Evolutionary conservation across 108 stramenopile genomes (phyloP), one percentile per base, ranked within the genome.

Genomic region (Seminavis robusta): DNA sequence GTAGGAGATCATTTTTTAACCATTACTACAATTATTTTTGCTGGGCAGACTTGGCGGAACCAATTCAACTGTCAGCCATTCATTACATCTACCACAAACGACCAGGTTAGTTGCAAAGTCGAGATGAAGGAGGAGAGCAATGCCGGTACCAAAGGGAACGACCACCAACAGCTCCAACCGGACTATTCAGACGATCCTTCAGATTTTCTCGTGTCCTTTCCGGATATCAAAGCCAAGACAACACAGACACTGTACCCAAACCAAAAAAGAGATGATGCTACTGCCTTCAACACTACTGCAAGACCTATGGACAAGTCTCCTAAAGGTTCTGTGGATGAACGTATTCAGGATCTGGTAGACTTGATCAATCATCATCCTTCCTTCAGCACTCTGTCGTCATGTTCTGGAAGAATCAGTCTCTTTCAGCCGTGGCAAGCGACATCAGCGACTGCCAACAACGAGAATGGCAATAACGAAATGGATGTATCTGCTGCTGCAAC

Each of bases 301-400:
- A 50, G 38, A 39, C 56, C 37, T 23, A 56, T 31, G 30, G 91
- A 92, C 66, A 88, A 84, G 56, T 84, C 82, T 11, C 87, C 87
- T 39, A 92, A 89, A 45, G 91, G 91, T 13, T 81, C 70, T 34
- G 85, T 92, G 15, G 91, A 92, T 57, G 81, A 59, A n/a, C 72
- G 79, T 19, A 89, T 92, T 45, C 87, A 61, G 21, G 55, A 56
- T 21, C 54, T 89, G 20, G 80, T 86, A 4, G 81, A 85, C 62
- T 52, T 86, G 25, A 80, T 92, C 57, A 92, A 92, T 76, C 46
- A 30, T 2, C 86, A 90, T 59, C 78, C 82, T 1, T 73, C 75
- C 8, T 90, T 72, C 56, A 83, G 80, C 15, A 90, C 92, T 16
- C 41, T 85, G 21, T 84, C 81, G 23, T 90, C 88, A 4, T 94